Evolutionary conservation across 345 rosid genomes (phyloP).

Genomic region (Euclidium syriacum): DNA sequence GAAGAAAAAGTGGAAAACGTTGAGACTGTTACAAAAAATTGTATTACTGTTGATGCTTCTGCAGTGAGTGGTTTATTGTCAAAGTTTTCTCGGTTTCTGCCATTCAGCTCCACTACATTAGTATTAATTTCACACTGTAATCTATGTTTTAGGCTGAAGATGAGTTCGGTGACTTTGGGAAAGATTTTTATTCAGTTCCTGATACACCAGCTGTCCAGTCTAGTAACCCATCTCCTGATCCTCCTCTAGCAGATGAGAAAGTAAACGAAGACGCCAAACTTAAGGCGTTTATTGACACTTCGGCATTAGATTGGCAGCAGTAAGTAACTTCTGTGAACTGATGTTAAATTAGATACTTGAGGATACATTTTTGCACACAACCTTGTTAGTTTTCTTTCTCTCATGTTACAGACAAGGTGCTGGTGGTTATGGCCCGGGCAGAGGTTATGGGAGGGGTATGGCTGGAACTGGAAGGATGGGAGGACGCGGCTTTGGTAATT

Average conservation of each 20-base stretch:
- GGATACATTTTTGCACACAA: background rate
- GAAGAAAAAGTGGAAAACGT: slow-evolving; percentile 46
- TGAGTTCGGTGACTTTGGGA: slow-evolving; percentile 97
- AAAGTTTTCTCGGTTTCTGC: background rate
- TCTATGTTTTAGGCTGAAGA: slow-evolving; percentile 54
- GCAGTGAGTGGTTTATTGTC: slow-evolving; percentile 52
- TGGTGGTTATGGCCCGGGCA: slow-evolving; percentile 70
- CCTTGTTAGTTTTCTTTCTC: background rate
- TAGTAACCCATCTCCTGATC: slow-evolving; percentile 43
- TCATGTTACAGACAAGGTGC: slow-evolving; percentile 60
- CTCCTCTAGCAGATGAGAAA: slow-evolving; percentile 46
- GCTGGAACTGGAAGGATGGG: slow-evolving; percentile 79
- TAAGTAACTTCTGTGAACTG: slow-evolving; percentile 31
- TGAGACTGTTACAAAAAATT: slow-evolving; percentile 39
- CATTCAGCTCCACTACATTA: background rate
- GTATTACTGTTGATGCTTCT: slow-evolving; percentile 46
- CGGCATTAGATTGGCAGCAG: slow-evolving; percentile 99
- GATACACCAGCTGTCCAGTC: slow-evolving; percentile 50
- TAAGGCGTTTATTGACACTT: slow-evolving; percentile 86
- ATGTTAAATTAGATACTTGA: background rate
- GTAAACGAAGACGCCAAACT: slow-evolving; percentile 90
- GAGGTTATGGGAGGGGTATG: slow-evolving; percentile 84
- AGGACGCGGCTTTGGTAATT: slow-evolving; percentile 85
- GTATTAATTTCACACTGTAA: background rate
- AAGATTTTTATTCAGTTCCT: slow-evolving; percentile 83